Conservation (phyloP, 2,329 filamentous ascomycete genomes). For the Pestalotiopsis sp. region DNA sequence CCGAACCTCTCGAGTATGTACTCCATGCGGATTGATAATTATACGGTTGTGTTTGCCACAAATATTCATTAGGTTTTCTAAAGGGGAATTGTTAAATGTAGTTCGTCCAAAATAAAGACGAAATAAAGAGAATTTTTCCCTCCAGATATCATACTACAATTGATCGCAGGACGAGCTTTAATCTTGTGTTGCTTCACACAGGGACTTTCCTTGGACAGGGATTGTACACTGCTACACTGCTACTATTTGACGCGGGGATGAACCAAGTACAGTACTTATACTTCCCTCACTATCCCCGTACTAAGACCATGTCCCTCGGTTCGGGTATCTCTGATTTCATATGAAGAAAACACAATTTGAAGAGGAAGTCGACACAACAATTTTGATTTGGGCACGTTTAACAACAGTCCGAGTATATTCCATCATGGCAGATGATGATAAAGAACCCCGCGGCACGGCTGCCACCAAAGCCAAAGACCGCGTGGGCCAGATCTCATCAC, state of each 20-base stretch:
- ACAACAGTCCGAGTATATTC: not conserved
- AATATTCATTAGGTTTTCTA: not conserved
- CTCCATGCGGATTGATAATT: not conserved
- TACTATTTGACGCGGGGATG: not conserved
- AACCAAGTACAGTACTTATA: not conserved
- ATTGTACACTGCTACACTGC: too few species aligned
- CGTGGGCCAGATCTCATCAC: slow-evolving; percentile 29
- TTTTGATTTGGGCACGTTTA: too few species aligned
- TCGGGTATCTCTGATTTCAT: not conserved
- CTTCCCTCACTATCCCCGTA: not conserved
- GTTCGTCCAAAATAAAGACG: too few species aligned
- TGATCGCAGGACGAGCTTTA: too few species aligned
- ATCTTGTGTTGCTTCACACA: too few species aligned
- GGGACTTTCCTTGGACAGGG: too few species aligned
- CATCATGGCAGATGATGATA: slow-evolving; percentile 1
- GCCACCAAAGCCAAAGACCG: slow-evolving; percentile 32
- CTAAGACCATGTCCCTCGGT: not conserved
- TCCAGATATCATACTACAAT: too few species aligned
- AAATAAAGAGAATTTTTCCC: too few species aligned
- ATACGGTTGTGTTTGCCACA: not conserved
- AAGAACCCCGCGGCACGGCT: not conserved
- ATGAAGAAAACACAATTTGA: not conserved
- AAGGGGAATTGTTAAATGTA: not conserved
- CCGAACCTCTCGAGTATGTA: not conserved
- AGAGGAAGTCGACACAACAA: too few species aligned